Evolutionary conservation across 306 rosid genomes (phyloP).

Genomic region (Vicia sativa): DNA sequence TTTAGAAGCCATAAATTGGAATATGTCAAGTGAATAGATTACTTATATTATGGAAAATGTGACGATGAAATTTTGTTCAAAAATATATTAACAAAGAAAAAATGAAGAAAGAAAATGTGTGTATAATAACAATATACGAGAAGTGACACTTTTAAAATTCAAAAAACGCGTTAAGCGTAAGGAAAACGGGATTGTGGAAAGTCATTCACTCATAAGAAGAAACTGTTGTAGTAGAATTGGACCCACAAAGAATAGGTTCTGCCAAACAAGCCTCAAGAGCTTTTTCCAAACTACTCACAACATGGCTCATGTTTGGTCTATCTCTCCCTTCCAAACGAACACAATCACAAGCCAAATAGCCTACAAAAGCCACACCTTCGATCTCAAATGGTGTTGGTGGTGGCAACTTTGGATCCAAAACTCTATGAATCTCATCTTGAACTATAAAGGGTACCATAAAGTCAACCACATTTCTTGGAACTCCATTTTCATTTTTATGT

Average conservation of each 20-base stretch:
- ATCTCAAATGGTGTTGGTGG: constrained; percentile 82
- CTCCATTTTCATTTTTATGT: constrained; percentile 65
- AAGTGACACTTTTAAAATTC: constrained; percentile 29
- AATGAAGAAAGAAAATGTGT: not conserved
- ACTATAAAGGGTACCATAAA: constrained; percentile 61
- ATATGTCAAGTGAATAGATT: not conserved
- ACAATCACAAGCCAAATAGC: constrained; percentile 83
- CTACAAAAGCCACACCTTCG: constrained; percentile 75
- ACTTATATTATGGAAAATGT: not conserved
- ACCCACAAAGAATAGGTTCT: constrained; percentile 43
- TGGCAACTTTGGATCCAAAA: constrained; percentile 66
- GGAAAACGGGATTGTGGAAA: not conserved
- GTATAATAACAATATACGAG: constrained; percentile 17
- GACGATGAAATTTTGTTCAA: not conserved
- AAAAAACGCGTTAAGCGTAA: not conserved
- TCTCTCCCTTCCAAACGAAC: constrained; percentile 62
- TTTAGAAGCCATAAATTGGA: constrained; percentile 11
- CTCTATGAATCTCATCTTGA: constrained; percentile 79
- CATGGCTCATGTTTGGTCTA: constrained; percentile 67
- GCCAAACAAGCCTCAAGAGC: constrained; percentile 69
- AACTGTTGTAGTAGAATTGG: constrained; percentile 37
- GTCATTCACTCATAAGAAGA: constrained; percentile 1
- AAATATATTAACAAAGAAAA: constrained; percentile 5
- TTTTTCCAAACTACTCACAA: constrained; percentile 62
- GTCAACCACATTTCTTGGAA: constrained; percentile 86